These are phyloP conservation scores for Datisca glomerata DNA, from an alignment of 306 rosid species.

Conservation along the genomic window DNA sequence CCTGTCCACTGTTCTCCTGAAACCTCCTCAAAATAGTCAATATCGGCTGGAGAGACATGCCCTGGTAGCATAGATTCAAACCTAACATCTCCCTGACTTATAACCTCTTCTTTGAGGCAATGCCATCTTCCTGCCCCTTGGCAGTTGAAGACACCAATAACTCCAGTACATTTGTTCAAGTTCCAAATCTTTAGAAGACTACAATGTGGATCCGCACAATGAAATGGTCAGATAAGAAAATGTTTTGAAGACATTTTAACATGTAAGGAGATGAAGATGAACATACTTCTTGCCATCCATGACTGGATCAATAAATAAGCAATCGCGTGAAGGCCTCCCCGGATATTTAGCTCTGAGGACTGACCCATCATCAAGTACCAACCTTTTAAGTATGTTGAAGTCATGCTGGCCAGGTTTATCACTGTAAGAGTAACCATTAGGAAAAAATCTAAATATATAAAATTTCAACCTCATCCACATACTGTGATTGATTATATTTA, in stretches of 20 bases:
- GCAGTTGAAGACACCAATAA: slow-evolving; percentile 35
- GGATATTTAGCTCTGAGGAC: slow-evolving; percentile 27
- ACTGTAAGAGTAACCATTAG: slow-evolving; percentile 5
- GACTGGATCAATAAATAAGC: slow-evolving; percentile 29
- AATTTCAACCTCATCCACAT: too few relatives aligned
- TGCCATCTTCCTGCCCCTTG: slow-evolving; percentile 35
- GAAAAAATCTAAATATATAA: too few relatives aligned
- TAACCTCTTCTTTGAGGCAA: slow-evolving; percentile 1
- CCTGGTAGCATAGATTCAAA: too few relatives aligned
- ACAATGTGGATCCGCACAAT: too few relatives aligned
- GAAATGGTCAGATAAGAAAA: too few relatives aligned
- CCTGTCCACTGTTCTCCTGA: slow-evolving; percentile 63
- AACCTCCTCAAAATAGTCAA: slow-evolving; percentile 48
- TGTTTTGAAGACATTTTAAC: too few relatives aligned
- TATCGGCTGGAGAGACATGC: slow-evolving; percentile 34
- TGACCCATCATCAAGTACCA: slow-evolving; percentile 30
- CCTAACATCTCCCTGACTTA: too few relatives aligned
- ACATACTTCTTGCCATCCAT: slow-evolving; percentile 25
- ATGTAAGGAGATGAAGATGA: neutral
- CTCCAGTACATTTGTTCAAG: slow-evolving; percentile 35
- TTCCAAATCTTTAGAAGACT: slow-evolving; percentile 38
- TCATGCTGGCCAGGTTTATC: slow-evolving; percentile 37
- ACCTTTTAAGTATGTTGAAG: slow-evolving; percentile 22
- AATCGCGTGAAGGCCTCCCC: slow-evolving; percentile 30
- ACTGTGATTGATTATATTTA: too few relatives aligned